A percentile compares a stretch with the other conserved stretches of the same genome.
These are phyloP conservation scores for Dipteronia dyeriana DNA, from an alignment of 345 rosid genomes.

Conservation along the genomic window DNA sequence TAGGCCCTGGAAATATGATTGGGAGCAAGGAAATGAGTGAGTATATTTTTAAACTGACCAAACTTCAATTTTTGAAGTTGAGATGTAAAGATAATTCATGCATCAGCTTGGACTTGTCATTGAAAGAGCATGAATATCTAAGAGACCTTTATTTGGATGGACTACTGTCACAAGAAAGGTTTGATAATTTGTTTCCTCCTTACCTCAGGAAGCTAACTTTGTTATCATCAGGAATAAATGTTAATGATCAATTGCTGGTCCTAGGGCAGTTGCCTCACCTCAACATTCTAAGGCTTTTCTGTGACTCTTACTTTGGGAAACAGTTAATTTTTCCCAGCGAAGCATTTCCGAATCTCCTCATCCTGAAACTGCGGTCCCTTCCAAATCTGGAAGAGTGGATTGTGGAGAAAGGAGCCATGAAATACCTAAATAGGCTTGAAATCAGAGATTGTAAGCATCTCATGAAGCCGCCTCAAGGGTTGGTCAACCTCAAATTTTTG, in stretches of 20 bases:
- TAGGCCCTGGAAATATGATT: background rate
- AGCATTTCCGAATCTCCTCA: slow-evolving; percentile 35
- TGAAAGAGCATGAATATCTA: slow-evolving; percentile 8
- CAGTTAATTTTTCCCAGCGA: background rate
- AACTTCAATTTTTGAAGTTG: slow-evolving; percentile 34
- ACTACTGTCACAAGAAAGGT: background rate
- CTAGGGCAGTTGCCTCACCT: slow-evolving; percentile 34
- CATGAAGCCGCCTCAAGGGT: slow-evolving; percentile 8
- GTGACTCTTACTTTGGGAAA: slow-evolving; percentile 26
- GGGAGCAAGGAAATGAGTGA: background rate
- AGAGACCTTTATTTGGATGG: slow-evolving; percentile 36
- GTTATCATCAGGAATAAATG: slow-evolving; percentile 24
- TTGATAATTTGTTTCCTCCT: slow-evolving; percentile 10
- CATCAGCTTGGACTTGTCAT: background rate
- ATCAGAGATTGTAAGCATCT: slow-evolving; percentile 30
- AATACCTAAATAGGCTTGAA: slow-evolving; percentile 31
- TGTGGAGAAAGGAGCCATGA: slow-evolving; percentile 29
- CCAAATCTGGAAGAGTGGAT: slow-evolving; percentile 14
- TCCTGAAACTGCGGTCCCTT: slow-evolving; percentile 41
- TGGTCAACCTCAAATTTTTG: slow-evolving; percentile 14
- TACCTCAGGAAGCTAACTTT: slow-evolving; percentile 37
- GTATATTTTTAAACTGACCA: slow-evolving; percentile 14
- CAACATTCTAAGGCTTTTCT: slow-evolving; percentile 38
- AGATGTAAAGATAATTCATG: slow-evolving; percentile 23
- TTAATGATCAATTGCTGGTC: slow-evolving; percentile 26